These are phyloP conservation scores for Zangia roseola DNA, from an alignment of 768 basidiomycete genomes.

Conservation along the genomic window DNA sequence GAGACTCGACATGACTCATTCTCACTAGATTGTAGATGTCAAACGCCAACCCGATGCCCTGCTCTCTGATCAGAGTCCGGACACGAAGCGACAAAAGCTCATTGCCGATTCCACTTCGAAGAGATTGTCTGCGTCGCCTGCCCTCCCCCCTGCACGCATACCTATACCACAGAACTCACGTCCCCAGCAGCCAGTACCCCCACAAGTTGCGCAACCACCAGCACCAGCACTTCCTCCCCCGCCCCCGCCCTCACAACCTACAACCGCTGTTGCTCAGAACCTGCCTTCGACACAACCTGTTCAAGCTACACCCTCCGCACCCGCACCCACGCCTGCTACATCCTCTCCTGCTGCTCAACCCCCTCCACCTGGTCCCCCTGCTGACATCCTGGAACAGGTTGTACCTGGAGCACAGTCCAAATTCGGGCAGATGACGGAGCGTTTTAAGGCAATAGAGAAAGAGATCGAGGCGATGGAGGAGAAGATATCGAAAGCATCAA, in stretches of 20 bases:
- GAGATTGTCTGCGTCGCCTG: conserved; percentile 18
- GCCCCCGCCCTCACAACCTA: conserved; percentile 2
- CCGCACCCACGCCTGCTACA: conserved; percentile 6
- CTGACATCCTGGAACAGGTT: conserved; percentile 17
- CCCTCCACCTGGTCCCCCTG: conserved; percentile 8
- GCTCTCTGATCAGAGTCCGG: conserved; percentile 38
- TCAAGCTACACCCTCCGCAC: conserved; percentile 3
- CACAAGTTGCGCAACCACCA: conserved; percentile 20
- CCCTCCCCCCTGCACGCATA: conserved; percentile 22
- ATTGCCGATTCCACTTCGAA: conserved; percentile 15
- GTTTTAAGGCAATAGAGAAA: conserved; percentile 15
- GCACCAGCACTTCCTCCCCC: too few species aligned
- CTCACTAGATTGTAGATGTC: conserved; percentile 22
- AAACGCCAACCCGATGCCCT: conserved; percentile 47
- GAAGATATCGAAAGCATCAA: conserved; percentile 14
- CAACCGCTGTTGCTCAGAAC: conserved; percentile 1
- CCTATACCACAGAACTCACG: conserved; percentile 22
- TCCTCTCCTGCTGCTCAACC: conserved; percentile 8
- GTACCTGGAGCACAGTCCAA: conserved; percentile 9
- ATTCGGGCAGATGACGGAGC: conserved; percentile 26
- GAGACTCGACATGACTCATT: not conserved
- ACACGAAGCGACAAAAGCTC: conserved; percentile 42
- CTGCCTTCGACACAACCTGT: conserved; percentile 9
- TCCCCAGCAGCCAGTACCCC: conserved; percentile 15
- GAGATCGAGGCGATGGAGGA: conserved; percentile 15